Conservation (phyloP, 768 basidiomycete genomes). For the Kwoniella pini region DNA sequence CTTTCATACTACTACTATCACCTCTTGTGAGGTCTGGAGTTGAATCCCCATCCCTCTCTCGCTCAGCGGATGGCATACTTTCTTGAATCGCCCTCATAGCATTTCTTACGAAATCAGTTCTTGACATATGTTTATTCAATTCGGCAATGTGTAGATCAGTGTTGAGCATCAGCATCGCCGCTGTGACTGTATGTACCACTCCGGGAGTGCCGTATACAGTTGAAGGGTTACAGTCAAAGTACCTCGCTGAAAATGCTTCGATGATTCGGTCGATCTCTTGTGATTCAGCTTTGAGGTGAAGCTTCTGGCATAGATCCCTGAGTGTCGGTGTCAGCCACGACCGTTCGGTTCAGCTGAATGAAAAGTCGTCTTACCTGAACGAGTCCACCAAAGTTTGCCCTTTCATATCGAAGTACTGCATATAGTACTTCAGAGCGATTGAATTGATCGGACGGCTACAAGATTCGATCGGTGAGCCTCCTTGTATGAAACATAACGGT, state of each 20-base stretch:
- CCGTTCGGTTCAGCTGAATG: too few relatives aligned
- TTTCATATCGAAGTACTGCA: conserved; percentile 85
- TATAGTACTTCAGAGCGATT: conserved; percentile 72
- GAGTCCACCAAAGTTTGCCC: conserved; percentile 80
- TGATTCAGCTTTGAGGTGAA: conserved; percentile 92
- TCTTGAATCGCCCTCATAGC: conserved; percentile 82
- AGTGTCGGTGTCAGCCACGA: not conserved
- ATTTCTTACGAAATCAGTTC: conserved; percentile 86
- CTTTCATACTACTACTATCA: conserved; percentile 57
- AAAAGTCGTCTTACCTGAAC: conserved; percentile 65
- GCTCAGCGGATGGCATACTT: conserved; percentile 60
- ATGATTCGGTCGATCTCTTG: conserved; percentile 97
- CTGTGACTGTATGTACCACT: conserved; percentile 91
- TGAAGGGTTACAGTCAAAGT: conserved; percentile 85
- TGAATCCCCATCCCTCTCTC: conserved; percentile 56
- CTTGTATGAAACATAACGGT: not conserved
- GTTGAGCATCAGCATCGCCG: conserved; percentile 89
- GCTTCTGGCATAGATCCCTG: conserved; percentile 83
- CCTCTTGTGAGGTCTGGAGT: conserved; percentile 66
- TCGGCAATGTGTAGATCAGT: conserved; percentile 98
- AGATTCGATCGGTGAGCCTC: not conserved
- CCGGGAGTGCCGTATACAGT: conserved; percentile 79
- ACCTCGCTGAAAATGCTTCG: conserved; percentile 83
- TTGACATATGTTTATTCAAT: conserved; percentile 82
- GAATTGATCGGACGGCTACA: conserved; percentile 74